phyloP scores from a whole-genome alignment of 331 rosid species.

The Phaseolus coccineus region DNA sequence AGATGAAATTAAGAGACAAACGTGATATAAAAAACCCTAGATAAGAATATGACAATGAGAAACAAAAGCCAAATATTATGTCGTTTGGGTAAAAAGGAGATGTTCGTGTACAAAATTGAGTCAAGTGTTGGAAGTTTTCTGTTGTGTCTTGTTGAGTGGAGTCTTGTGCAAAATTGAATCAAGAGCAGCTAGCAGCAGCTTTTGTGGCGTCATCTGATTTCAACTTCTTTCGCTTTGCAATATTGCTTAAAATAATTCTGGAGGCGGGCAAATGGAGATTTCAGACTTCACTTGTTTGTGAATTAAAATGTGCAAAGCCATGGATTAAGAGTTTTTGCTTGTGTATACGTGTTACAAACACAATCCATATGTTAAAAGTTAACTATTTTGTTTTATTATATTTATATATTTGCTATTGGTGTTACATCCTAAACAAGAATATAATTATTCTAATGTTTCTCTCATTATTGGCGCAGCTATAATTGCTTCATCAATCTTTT shows the following conservation, averaged over 20 bases:
- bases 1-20: slow-evolving; percentile 45
- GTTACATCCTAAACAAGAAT: not conserved
- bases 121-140: slow-evolving; percentile 45
- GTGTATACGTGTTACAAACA: not conserved
- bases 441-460: not conserved
- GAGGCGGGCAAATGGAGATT: slow-evolving; percentile 30
- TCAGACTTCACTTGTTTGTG: not conserved
- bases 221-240: not conserved
- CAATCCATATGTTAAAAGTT: not conserved
- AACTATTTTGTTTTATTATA: not conserved
- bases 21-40: slow-evolving; percentile 33
- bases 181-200: slow-evolving; percentile 9
- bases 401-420: not conserved
- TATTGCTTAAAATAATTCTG: not conserved
- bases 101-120: slow-evolving; percentile 21
- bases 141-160: slow-evolving; percentile 49
- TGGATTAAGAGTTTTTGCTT: not conserved
- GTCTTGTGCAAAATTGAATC: slow-evolving; percentile 39
- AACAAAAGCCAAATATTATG: slow-evolving; percentile 4
- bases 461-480: not conserved
- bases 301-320: not conserved
- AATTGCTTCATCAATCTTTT: not conserved
- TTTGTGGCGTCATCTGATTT: slow-evolving; percentile 20
- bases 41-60: slow-evolving; percentile 41
- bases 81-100: slow-evolving; percentile 7